Evolutionary conservation across 352 stramenopile species (phyloP).

Genomic region (Globisporangium rhizosaccharum): DNA sequence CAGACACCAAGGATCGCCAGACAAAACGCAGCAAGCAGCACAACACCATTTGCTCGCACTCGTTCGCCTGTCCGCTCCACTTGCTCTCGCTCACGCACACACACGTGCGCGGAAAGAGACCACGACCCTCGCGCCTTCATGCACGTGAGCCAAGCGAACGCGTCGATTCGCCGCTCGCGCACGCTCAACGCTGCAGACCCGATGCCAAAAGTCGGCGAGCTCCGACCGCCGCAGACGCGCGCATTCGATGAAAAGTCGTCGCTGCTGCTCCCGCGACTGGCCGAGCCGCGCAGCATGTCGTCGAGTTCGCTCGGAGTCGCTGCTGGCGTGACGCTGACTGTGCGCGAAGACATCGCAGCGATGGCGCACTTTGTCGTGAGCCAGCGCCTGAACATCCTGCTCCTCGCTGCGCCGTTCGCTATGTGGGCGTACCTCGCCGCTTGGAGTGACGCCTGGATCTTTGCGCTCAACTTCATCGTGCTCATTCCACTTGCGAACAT

Average conservation of each 20-base stretch:
- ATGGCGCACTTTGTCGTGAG: conserved; percentile 40
- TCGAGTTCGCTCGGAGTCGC: conserved; percentile 28
- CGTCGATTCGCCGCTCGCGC: conserved; percentile 46
- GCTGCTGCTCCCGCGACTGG: conserved; percentile 8
- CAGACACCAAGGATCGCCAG: neutral
- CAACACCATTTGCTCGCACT: neutral
- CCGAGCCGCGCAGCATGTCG: conserved; percentile 16
- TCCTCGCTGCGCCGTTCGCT: conserved; percentile 53
- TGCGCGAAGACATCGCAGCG: conserved; percentile 32
- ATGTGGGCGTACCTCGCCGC: conserved; percentile 52
- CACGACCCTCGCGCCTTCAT: conserved; percentile 18
- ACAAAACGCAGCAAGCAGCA: neutral
- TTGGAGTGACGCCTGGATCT: conserved; percentile 83
- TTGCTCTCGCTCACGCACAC: neutral
- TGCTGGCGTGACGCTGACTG: conserved; percentile 13
- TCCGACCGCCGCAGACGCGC: conserved; percentile 1
- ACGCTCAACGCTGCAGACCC: conserved; percentile 28
- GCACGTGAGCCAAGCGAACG: conserved; percentile 62
- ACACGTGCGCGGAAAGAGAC: neutral
- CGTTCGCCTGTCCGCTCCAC: neutral
- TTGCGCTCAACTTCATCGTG: conserved; percentile 95
- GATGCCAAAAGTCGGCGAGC: conserved; percentile 11
- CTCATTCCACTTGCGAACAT: conserved; percentile 95
- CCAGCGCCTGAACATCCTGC: conserved; percentile 66
- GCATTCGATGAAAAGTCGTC: conserved; percentile 6